These are phyloP conservation scores for Microcos paniculata DNA, from an alignment of 345 rosid species.

Conservation along the genomic window DNA sequence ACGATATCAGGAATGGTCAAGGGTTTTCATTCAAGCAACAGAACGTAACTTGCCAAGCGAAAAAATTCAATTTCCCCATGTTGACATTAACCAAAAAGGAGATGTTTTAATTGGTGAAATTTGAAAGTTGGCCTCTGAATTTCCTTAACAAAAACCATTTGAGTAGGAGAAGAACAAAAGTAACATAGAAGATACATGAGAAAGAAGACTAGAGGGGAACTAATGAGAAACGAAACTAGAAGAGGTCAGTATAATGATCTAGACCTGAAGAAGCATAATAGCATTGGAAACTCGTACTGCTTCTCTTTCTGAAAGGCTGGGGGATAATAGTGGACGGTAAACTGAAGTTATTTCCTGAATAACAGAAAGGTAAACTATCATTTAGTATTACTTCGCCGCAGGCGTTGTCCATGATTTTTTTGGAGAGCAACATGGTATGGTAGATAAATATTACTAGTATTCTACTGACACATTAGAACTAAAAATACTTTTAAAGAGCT, in stretches of 20 bases:
- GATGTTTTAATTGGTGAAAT: not conserved
- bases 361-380: not conserved
- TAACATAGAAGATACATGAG: not conserved
- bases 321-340: constrained; percentile 32
- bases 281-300: constrained; percentile 45
- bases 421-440: not conserved
- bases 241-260: not conserved
- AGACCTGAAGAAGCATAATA: constrained; percentile 59
- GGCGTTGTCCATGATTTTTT: constrained; percentile 3
- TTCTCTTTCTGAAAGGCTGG: constrained; percentile 21
- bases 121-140: not conserved
- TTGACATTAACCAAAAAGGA: not conserved
- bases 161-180: not conserved
- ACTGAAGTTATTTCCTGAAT: constrained; percentile 49
- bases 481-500: no score
- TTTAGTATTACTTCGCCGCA: no score
- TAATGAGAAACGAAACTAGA: not conserved
- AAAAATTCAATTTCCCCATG: not conserved
- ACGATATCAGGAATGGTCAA: not conserved
- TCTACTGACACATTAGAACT: not conserved
- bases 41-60: not conserved
- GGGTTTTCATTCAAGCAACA: not conserved
- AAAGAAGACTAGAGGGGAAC: not conserved
- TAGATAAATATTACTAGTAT: not conserved
- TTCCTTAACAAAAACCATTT: not conserved